These are phyloP conservation scores for Didymella lethalis DNA, from an alignment of 2,329 filamentous ascomycete genomes.

Conservation along the genomic window DNA sequence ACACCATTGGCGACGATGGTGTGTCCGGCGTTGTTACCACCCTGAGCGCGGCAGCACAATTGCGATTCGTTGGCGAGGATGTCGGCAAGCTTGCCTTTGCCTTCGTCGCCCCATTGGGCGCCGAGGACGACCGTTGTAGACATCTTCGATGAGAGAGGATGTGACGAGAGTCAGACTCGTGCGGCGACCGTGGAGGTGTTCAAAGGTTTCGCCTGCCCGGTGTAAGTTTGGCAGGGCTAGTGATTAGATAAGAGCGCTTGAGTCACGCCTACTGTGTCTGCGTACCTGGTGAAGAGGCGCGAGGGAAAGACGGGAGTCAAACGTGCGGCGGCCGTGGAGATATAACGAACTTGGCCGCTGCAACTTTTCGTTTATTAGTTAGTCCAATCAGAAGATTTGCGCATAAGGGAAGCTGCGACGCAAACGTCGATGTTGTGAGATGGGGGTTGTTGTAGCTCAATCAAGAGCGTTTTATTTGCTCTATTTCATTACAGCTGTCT, in stretches of 20 bases:
- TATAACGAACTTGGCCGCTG: constrained; percentile 30
- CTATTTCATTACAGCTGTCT: neutral
- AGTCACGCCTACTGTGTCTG: no score
- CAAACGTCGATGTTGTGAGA: constrained; percentile 14
- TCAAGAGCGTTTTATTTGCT: constrained; percentile 10
- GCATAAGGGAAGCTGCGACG: constrained; percentile 16
- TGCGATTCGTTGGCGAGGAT: constrained; percentile 62
- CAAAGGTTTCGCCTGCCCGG: no score
- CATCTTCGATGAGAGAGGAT: constrained; percentile 33
- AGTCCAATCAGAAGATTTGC: constrained; percentile 39
- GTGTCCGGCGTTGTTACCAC: constrained; percentile 66
- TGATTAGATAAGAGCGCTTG: no score
- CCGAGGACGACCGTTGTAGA: constrained; percentile 67
- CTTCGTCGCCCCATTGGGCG: constrained; percentile 68
- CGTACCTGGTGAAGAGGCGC: no score
- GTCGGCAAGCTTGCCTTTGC: constrained; percentile 68
- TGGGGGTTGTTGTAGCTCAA: constrained; percentile 18
- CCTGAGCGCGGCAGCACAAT: constrained; percentile 66
- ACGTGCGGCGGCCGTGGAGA: constrained; percentile 29
- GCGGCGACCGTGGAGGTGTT: constrained; percentile 32
- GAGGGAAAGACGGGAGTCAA: constrained; percentile 5
- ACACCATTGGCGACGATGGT: constrained; percentile 55
- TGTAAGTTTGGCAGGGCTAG: no score
- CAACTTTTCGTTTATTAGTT: constrained; percentile 26
- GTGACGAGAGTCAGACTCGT: constrained; percentile 12